Evolutionary conservation across 176 grass and related monocot genomes (phyloP).

Genomic region (Rhipidocladum racemiflorum): DNA sequence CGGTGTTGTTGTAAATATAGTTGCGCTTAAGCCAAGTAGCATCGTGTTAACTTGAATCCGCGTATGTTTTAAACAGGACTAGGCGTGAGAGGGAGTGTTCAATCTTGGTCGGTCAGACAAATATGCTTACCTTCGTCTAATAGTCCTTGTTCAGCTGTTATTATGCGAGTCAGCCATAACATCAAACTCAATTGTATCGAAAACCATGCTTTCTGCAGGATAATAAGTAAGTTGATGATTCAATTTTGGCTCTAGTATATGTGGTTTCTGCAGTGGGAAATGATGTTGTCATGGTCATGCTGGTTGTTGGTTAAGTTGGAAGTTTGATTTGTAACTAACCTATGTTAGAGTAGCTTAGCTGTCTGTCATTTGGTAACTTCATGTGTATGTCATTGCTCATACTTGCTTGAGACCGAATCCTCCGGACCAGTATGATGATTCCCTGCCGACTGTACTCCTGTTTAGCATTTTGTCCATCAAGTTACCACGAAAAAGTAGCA

Average conservation of each 20-base stretch:
- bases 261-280: constrained; percentile 18
- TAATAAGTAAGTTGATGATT: constrained; percentile 3
- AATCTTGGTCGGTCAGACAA: not conserved
- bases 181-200: not conserved
- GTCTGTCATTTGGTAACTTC: constrained; percentile 23
- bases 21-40: not conserved
- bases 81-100: not conserved
- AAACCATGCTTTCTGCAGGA: not conserved
- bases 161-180: not conserved
- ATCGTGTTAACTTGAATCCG: not conserved
- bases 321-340: constrained; percentile 22
- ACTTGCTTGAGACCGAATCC: constrained; percentile 47
- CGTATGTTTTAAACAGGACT: not conserved
- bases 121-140: constrained; percentile 11
- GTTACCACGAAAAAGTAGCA: constrained; percentile 27
- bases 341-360: not conserved
- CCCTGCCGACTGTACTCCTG: constrained; percentile 21
- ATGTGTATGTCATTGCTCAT: constrained; percentile 10
- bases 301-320: constrained; percentile 43
- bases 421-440: constrained; percentile 29
- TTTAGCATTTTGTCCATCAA: constrained; percentile 31
- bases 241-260: constrained; percentile 10
- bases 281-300: constrained; percentile 42
- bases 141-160: constrained; percentile 28
- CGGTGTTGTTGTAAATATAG: not conserved